Conservation (phyloP, 768 basidiomycete species). For the Rhodotorula graminis region DNA sequence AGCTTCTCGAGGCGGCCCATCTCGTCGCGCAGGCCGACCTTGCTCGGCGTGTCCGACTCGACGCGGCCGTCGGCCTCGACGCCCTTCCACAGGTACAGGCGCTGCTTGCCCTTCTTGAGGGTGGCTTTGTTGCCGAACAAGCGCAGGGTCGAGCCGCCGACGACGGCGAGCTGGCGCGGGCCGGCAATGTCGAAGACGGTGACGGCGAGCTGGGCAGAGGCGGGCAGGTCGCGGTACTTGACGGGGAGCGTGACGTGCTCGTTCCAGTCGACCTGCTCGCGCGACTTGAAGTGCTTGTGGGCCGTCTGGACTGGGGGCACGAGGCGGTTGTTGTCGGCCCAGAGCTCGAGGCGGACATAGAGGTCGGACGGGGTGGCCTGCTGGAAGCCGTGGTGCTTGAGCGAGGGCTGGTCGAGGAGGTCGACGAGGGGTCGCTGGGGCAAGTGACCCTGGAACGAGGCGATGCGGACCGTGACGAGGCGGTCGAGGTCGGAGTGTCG, state of each 20-base stretch:
- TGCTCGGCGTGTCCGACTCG: conserved; percentile 81
- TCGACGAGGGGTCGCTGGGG: conserved; percentile 69
- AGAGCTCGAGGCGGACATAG: conserved; percentile 85
- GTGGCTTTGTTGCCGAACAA: conserved; percentile 94
- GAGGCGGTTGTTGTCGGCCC: conserved; percentile 86
- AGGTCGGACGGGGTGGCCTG: conserved; percentile 80
- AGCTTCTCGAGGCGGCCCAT: conserved; percentile 83
- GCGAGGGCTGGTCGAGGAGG: conserved; percentile 72
- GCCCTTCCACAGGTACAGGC: conserved; percentile 75
- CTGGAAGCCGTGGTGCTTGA: conserved; percentile 73
- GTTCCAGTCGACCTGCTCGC: conserved; percentile 69
- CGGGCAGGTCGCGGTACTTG: conserved; percentile 85
- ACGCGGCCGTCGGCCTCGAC: conserved; percentile 78
- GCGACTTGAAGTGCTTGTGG: conserved; percentile 84
- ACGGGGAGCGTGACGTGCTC: conserved; percentile 90
- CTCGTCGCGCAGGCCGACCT: conserved; percentile 73
- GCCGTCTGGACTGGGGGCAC: conserved; percentile 87
- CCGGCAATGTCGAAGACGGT: conserved; percentile 95
- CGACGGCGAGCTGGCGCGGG: conserved; percentile 43
- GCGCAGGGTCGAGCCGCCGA: conserved; percentile 85
- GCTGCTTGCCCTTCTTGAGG: conserved; percentile 82
- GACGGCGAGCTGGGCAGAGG: conserved; percentile 80
- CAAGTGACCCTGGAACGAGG: conserved; percentile 67
- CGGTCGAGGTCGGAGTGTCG: conserved; percentile 30
- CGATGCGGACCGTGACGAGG: conserved; percentile 44